Base-by-base conservation (phyloP, 805 yeast genomes). In the Ogataea saltuana region DNA sequence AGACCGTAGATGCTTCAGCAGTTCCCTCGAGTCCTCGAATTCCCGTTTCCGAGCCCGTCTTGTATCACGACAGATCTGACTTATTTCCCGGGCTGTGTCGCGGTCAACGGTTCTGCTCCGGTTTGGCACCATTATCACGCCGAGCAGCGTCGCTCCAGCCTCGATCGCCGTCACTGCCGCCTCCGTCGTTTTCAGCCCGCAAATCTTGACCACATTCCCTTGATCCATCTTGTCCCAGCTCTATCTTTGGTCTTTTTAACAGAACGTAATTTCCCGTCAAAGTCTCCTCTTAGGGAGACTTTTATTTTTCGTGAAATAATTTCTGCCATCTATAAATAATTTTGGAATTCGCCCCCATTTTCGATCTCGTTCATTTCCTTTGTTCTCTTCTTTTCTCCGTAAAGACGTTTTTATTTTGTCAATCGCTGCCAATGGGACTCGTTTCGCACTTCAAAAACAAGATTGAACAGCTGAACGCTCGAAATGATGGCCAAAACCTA, bases 81-180 rank as follows among this genome's bases (percentile, higher is more conserved):
- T 67, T 7, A 85, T 79, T 18, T 61, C 56, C 33, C 48, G 52
- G 0, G 88, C 90, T 2, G 60, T 61, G 1, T 52, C 66, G 1
- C 59, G 56, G 20, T 70, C 69, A 1, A 88, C 75, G 0, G 96
- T 87, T 42, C 99, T 75, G 28, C 76, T 75, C 44, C 96, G 69
- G 17, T 76, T 76, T 0, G 97, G 98, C 2, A 89, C 98, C 59
- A 93, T 62, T 21, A 93, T 93, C 52, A 87, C 78, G 1, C 99
- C 99, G 2, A 91, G 55, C 30, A 88, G 61, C 50, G 85, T 78
- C 0, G 97, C 90, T 0, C 95, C 95, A 6, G 70, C 49, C 0
- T 75, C 77, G 0, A 89, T 65, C 0, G 97, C 97, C 4, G 55
- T 57, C n/a, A 64, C 48, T 0, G 97, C 97, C 0, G 87, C 87